Conservation (phyloP, 2,329 filamentous ascomycete species). For the Cladosporium velox region DNA sequence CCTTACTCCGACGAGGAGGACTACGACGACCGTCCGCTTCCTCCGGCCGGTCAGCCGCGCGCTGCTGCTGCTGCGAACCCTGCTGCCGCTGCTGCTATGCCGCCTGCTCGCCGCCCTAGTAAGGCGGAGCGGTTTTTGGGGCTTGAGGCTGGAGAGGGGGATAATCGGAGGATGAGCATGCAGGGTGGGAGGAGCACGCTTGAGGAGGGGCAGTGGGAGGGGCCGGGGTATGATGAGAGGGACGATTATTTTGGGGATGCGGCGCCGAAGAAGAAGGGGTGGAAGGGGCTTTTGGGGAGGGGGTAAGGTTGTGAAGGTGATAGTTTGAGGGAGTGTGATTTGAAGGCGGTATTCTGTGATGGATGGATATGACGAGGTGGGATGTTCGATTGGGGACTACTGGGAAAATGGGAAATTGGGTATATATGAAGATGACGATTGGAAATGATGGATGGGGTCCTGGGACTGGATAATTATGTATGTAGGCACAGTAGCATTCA, state of each 20-base stretch:
- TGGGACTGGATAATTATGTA: not conserved
- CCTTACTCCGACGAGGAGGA: conserved; percentile 32
- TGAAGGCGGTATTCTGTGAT: no score
- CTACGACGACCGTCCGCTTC: conserved; percentile 30
- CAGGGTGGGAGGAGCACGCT: conserved; percentile 20
- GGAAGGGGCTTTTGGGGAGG: conserved; percentile 27
- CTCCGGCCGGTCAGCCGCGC: not conserved
- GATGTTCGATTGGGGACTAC: not conserved
- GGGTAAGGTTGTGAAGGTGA: not conserved
- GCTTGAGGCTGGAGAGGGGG: conserved; percentile 26
- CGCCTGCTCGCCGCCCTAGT: conserved; percentile 29
- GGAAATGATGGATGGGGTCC: not conserved
- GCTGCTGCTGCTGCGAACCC: not conserved
- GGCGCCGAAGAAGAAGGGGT: conserved; percentile 29
- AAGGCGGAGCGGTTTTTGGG: conserved; percentile 39
- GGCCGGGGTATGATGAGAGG: conserved; percentile 32
- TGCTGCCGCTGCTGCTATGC: not conserved
- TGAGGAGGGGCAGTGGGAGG: conserved; percentile 23
- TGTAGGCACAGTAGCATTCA: not conserved
- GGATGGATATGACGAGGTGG: not conserved
- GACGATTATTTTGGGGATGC: conserved; percentile 8
- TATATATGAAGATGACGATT: not conserved
- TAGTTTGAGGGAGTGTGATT: not conserved
- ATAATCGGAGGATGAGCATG: conserved; percentile 21
- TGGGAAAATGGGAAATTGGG: not conserved